These are phyloP conservation scores for Croton laevigatus DNA, from an alignment of 441 rosid genomes.

Conservation along the genomic window DNA sequence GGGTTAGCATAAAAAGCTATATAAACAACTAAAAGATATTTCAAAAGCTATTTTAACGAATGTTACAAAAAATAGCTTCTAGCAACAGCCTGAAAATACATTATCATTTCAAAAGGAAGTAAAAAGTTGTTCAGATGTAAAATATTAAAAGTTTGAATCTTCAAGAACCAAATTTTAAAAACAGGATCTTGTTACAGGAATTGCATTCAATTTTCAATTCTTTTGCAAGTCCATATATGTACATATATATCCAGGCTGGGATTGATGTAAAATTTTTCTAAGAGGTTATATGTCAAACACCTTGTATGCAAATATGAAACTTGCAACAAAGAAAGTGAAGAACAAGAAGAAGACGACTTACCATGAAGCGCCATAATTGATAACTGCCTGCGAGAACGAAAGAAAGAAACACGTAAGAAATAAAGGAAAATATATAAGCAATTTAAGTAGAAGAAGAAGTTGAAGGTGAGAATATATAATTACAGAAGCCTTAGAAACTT, in stretches of 20 bases:
- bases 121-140: too few species aligned
- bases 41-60: too few species aligned
- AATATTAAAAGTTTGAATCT: too few species aligned
- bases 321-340: not conserved
- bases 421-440: not conserved
- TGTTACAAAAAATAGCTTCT: too few species aligned
- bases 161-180: too few species aligned
- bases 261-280: not conserved
- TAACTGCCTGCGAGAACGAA: constrained; percentile 51
- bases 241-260: not conserved
- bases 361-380: constrained; percentile 88
- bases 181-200: too few species aligned
- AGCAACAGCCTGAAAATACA: too few species aligned
- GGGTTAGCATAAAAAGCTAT: too few species aligned
- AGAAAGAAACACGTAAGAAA: constrained; percentile 2
- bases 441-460: not conserved
- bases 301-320: constrained; percentile 25
- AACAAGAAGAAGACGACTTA: constrained; percentile 24
- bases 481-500: constrained; percentile 54
- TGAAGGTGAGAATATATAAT: not conserved
- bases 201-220: too few species aligned
- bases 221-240: too few species aligned
- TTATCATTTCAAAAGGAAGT: too few species aligned
- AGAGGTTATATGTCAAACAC: constrained; percentile 46
- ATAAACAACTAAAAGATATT: too few species aligned